These are phyloP conservation scores for Ailanthus altissimus DNA, from an alignment of 345 rosid species.

Conservation along the genomic window DNA sequence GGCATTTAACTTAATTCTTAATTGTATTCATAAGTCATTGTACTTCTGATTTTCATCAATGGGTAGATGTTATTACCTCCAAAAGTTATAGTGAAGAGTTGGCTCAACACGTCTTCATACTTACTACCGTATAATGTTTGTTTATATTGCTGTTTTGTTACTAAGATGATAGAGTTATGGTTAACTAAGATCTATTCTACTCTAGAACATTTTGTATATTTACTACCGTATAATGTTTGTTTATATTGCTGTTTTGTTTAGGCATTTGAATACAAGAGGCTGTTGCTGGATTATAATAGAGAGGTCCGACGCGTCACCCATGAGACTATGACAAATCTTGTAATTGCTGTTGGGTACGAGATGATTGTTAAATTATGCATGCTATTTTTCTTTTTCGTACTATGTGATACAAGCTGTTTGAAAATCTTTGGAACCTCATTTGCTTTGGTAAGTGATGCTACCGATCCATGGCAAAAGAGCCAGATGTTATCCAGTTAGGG, in stretches of 20 bases:
- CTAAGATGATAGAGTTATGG: not conserved
- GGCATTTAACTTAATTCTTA: not conserved
- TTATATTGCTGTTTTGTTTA: conserved; percentile 29
- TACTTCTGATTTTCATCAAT: not conserved
- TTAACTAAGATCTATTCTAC: conserved; percentile 16
- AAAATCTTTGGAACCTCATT: conserved; percentile 12
- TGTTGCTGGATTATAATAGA: conserved; percentile 84
- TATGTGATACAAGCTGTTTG: conserved; percentile 16
- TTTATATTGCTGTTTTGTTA: conserved; percentile 3
- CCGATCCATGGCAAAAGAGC: too few relatives aligned
- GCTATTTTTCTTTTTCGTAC: conserved; percentile 8
- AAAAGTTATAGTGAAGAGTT: not conserved
- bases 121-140: conserved; percentile 1
- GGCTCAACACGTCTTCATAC: not conserved
- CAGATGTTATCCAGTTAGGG: too few relatives aligned
- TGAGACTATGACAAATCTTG: conserved; percentile 80
- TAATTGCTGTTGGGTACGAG: conserved; percentile 70
- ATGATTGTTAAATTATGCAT: conserved; percentile 9
- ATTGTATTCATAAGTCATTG: not conserved
- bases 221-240: not conserved
- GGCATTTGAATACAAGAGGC: conserved; percentile 90
- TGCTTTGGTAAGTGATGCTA: not conserved
- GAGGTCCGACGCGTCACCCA: conserved; percentile 95
- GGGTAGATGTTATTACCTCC: not conserved
- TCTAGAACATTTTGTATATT: conserved; percentile 7